phyloP scores from a whole-genome alignment of 192 early-diverging fungal species.

The Dissophora globulifera region DNA sequence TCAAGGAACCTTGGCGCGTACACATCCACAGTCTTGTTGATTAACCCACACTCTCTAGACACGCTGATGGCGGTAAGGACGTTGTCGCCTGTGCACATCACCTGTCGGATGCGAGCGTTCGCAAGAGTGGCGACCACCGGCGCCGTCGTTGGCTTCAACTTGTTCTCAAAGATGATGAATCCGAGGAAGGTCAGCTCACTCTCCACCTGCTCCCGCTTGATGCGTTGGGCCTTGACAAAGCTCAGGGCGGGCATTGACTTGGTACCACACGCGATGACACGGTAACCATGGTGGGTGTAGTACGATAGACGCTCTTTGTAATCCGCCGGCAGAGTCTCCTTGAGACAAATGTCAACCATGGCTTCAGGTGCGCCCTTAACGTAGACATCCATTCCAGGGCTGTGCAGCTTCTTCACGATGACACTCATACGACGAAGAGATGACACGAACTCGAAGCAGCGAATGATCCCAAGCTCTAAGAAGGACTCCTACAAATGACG shows the following conservation, averaged over 20 bases:
- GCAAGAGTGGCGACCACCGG: slow-evolving; percentile 81
- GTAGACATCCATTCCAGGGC: slow-evolving; percentile 81
- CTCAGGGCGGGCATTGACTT: slow-evolving; percentile 73
- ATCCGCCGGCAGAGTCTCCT: slow-evolving; percentile 86
- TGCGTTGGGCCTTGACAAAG: slow-evolving; percentile 80
- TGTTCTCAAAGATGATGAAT: slow-evolving; percentile 99
- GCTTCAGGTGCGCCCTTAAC: slow-evolving; percentile 99
- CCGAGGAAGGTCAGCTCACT: slow-evolving; percentile 88
- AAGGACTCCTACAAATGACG: slow-evolving; percentile 37
- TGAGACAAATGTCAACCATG: slow-evolving; percentile 86
- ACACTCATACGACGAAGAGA: slow-evolving; percentile 93
- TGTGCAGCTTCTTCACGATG: slow-evolving; percentile 77
- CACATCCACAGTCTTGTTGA: slow-evolving; percentile 72
- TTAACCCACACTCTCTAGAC: slow-evolving; percentile 89
- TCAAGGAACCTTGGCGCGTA: slow-evolving; percentile 81
- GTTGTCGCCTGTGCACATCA: slow-evolving; percentile 99
- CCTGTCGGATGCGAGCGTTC: slow-evolving; percentile 89
- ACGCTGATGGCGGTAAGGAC: slow-evolving; percentile 97
- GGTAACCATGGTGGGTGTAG: slow-evolving; percentile 96
- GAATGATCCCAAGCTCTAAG: slow-evolving; percentile 82
- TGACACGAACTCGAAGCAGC: slow-evolving; percentile 94
- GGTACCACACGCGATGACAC: slow-evolving; percentile 93
- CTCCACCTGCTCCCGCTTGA: slow-evolving; percentile 89
- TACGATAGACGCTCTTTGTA: slow-evolving; percentile 82
- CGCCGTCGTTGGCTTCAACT: slow-evolving; percentile 89